These are phyloP conservation scores for Pulicaria dysenterica DNA, from an alignment of 129 eudicot species.

Conservation along the genomic window DNA sequence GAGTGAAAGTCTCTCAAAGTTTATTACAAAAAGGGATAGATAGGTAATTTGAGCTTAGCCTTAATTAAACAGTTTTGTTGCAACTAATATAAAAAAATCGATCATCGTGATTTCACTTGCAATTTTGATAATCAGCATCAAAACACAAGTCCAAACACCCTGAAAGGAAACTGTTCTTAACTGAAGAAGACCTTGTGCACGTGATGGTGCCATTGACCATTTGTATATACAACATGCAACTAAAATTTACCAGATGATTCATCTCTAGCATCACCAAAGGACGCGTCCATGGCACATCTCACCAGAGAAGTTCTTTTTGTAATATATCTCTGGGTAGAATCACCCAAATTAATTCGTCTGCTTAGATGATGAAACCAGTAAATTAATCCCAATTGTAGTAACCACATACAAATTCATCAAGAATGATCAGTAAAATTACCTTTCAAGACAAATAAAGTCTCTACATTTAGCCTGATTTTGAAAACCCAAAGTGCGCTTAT, in stretches of 20 bases:
- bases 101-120: neutral
- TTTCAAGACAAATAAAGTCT: constrained; percentile 29
- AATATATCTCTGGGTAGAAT: constrained; percentile 41
- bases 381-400: neutral
- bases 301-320: constrained; percentile 38
- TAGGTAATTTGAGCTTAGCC: no score
- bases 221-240: constrained; percentile 9
- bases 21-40: no score
- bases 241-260: constrained; percentile 60
- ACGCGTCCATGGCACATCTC: constrained; percentile 88
- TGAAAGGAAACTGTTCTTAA: neutral
- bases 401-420: constrained; percentile 28
- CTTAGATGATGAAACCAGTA: constrained; percentile 24
- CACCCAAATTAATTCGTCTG: constrained; percentile 54
- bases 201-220: constrained; percentile 2
- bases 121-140: neutral
- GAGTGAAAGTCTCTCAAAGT: no score
- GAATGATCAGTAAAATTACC: constrained; percentile 39
- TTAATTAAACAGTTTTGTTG: neutral
- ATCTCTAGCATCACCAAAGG: constrained; percentile 66
- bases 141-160: constrained; percentile 14
- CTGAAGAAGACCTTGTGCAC: neutral
- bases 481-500: constrained; percentile 36
- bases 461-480: constrained; percentile 30
- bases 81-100: neutral